Percentiles rank a stretch among this genome's conserved stretches.
Evolutionary conservation across 2,329 filamentous ascomycete species (phyloP).

Genomic region (Fusarium solani-melongenae): DNA sequence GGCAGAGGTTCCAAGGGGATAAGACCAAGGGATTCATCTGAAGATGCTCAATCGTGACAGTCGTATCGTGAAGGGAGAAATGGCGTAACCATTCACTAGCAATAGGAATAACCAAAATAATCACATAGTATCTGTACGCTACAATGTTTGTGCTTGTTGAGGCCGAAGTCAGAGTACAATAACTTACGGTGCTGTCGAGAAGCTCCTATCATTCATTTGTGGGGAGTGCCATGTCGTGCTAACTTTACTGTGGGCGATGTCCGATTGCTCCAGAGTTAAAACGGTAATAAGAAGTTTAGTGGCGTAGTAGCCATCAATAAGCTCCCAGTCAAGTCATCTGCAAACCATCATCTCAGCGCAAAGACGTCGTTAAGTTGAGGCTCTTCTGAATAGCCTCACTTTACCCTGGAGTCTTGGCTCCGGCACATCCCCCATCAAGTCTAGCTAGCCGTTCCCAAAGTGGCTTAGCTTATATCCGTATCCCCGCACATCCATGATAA

Average conservation of each 20-base stretch:
- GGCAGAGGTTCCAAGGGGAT: neutral
- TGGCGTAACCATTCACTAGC: neutral
- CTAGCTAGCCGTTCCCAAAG: neutral
- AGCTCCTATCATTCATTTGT: neutral
- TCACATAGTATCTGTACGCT: neutral
- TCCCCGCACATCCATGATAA: neutral
- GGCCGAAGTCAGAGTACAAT: neutral
- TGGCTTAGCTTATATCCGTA: neutral
- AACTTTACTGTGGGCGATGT: neutral
- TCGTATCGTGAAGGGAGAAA: neutral
- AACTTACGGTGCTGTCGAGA: rapidly evolving
- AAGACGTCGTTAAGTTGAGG: neutral
- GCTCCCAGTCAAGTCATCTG: neutral
- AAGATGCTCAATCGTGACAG: neutral
- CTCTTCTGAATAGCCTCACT: neutral
- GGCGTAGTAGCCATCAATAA: neutral
- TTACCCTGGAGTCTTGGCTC: neutral
- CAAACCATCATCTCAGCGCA: neutral
- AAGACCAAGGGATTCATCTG: neutral
- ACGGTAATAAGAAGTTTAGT: no score
- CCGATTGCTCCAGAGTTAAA: neutral
- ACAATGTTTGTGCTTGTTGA: neutral
- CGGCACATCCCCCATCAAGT: neutral
- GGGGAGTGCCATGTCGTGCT: neutral
- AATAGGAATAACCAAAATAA: no score